Evolutionary conservation across 2,329 filamentous ascomycete genomes (phyloP), one percentile per base, ranked within the genome.

Genomic region (Sporothrix globosa): DNA sequence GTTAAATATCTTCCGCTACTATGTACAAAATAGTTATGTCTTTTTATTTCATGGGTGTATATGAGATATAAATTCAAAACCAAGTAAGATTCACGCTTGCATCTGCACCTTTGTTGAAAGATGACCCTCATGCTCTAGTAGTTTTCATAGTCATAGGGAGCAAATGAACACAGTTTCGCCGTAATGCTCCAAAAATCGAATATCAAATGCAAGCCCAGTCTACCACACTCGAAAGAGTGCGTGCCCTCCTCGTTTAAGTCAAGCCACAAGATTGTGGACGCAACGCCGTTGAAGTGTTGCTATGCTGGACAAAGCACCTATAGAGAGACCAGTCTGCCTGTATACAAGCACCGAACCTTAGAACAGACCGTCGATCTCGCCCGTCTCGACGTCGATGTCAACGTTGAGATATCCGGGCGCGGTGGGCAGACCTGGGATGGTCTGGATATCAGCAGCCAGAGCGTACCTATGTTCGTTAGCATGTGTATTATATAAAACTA

Each of bases 331-430:
- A n/a, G 11, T n/a, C 19, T 17, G 19, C 30, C 54, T n/a, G 13
- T 19, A 11, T n/a, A 6, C 2, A 21, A 13, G 53, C 52, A 14
- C 13, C 39, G 5, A 0, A 5, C 39, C 54, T 50, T 93, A 99
- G 81, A 98, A 99, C 70, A 99, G 86, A 5, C 96, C 92, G 71
- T 92, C 89, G 74, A 95, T 92, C 82, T 95, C 91, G 69, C 92
- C 92, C n/a, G 91, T 94, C 83, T 93, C 91, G 6, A 85, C 82
- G 76, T 95, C 90, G 50, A 91, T 90, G 75, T 97, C 95, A 60
- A 97, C 94, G 77, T 97, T 97, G 73, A 98, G 84, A 79, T 98
- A 98, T 13, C 96, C 96, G 10, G 95, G 96, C 24, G 95, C 95
- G 10, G 96, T 98, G 11, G 95, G 95, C 74, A 99, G 84, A 73